These are phyloP conservation scores for Triadica sebifera DNA, from an alignment of 345 rosid genomes.

Conservation along the genomic window DNA sequence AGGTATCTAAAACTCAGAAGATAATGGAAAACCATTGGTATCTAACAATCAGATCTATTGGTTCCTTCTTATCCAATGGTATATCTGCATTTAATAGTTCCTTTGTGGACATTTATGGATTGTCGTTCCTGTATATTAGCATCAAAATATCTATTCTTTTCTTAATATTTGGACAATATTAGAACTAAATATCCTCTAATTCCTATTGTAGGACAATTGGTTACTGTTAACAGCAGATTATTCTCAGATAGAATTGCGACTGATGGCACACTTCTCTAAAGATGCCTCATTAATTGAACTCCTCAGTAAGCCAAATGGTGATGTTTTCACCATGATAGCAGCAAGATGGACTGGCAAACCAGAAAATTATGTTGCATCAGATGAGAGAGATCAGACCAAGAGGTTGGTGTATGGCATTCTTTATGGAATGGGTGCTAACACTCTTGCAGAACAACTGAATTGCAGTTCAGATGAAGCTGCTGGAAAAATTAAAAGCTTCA, in stretches of 20 bases:
- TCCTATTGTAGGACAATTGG: slow-evolving; percentile 82
- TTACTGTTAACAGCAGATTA: slow-evolving; percentile 85
- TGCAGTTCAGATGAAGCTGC: slow-evolving; percentile 83
- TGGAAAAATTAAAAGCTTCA: slow-evolving; percentile 76
- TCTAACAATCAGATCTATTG: not conserved
- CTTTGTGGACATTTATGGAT: not conserved
- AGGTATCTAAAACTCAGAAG: not conserved
- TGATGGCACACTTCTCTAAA: slow-evolving; percentile 92
- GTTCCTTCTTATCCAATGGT: not conserved
- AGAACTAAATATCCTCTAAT: slow-evolving; percentile 4
- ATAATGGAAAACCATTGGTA: not conserved
- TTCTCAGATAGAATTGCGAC: slow-evolving; percentile 92
- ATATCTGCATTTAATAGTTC: not conserved
- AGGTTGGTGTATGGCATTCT: slow-evolving; percentile 93
- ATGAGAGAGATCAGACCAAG: slow-evolving; percentile 87
- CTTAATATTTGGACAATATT: not conserved
- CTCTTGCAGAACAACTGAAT: slow-evolving; percentile 80
- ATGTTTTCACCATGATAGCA: slow-evolving; percentile 89
- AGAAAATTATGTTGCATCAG: slow-evolving; percentile 52
- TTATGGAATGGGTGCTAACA: slow-evolving; percentile 96
- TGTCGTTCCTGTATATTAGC: not conserved
- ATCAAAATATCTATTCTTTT: not conserved
- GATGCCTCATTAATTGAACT: slow-evolving; percentile 74
- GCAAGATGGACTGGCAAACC: slow-evolving; percentile 82
- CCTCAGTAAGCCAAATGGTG: slow-evolving; percentile 72